phyloP scores from a whole-genome alignment of 164 flowering plant species.

The Kingdonia uniflora region DNA sequence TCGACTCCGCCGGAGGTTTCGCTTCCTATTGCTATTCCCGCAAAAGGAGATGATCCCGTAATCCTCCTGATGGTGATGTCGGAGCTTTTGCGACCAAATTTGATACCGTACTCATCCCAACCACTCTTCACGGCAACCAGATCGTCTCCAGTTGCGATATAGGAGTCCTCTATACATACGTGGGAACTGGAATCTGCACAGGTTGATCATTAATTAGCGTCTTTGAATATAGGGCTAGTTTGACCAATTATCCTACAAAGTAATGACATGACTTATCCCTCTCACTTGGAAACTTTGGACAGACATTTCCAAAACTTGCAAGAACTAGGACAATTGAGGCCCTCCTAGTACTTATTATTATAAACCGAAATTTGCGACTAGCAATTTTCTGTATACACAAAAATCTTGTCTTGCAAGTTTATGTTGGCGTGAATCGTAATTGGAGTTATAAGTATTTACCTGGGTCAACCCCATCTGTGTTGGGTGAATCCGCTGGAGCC shows the following conservation, averaged over 20 bases:
- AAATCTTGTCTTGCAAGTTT: too few species aligned
- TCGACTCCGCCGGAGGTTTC: conserved; percentile 88
- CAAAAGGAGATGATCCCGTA: conserved; percentile 75
- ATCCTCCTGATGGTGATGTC: conserved; percentile 80
- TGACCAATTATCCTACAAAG: too few species aligned
- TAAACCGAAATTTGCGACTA: too few species aligned
- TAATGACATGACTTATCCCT: too few species aligned
- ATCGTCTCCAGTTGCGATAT: conserved; percentile 83
- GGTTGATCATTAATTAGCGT: conserved; percentile 2
- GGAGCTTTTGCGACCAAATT: conserved; percentile 58
- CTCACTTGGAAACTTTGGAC: too few species aligned
- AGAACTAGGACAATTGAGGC: too few species aligned
- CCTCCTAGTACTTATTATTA: too few species aligned
- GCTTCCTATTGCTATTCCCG: conserved; percentile 95
- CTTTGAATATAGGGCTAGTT: too few species aligned
- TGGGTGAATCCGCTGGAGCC: conserved; percentile 89
- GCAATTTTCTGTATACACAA: too few species aligned
- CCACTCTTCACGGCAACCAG: conserved; percentile 92
- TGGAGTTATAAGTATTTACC: conserved; percentile 28
- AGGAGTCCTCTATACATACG: conserved; percentile 93
- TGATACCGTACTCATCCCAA: conserved; percentile 94
- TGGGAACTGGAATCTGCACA: conserved; percentile 77
- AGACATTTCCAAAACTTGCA: too few species aligned
- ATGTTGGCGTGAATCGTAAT: not conserved
- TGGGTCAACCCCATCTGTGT: conserved; percentile 98